phyloP scores from a whole-genome alignment of 2,329 filamentous ascomycete species.

The Aureobasidium sp. region DNA sequence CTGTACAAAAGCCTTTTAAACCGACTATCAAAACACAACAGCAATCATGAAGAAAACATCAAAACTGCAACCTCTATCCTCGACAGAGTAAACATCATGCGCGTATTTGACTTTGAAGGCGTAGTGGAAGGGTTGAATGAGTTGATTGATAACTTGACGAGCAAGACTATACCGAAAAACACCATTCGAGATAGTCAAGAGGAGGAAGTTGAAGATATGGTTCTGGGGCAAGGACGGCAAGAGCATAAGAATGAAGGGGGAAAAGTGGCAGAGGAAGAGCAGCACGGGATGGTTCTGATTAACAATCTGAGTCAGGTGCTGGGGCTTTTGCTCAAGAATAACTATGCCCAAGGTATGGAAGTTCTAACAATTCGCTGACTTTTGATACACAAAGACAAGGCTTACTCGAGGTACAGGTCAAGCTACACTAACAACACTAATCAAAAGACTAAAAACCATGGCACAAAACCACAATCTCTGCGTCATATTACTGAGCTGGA shows the following conservation, averaged over 20 bases:
- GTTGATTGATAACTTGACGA: slow-evolving; percentile 32
- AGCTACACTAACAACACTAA: slow-evolving; percentile 34
- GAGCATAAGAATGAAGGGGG: too few relatives aligned
- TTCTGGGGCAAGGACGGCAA: not conserved
- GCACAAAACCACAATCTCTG: slow-evolving; percentile 32
- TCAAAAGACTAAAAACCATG: slow-evolving; percentile 36
- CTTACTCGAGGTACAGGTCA: slow-evolving; percentile 26
- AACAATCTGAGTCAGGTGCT: slow-evolving; percentile 35
- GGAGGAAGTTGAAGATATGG: slow-evolving; percentile 28
- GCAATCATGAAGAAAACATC: not conserved
- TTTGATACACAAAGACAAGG: not conserved
- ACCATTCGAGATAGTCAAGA: slow-evolving; percentile 30
- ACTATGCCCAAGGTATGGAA: slow-evolving; percentile 32
- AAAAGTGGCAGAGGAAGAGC: not conserved
- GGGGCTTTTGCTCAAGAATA: slow-evolving; percentile 32
- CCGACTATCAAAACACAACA: not conserved
- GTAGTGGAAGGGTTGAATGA: slow-evolving; percentile 41
- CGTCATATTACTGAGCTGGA: slow-evolving; percentile 35
- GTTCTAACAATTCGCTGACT: not conserved
- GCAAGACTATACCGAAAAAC: not conserved
- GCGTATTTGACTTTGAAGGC: slow-evolving; percentile 45
- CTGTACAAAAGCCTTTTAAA: slow-evolving; percentile 26
- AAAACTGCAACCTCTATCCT: slow-evolving; percentile 28
- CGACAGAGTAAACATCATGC: slow-evolving; percentile 42
- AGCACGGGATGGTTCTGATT: slow-evolving; percentile 31